Evolutionary conservation across 208 protist species (phyloP).

Genomic region (Crithidia bombi): DNA sequence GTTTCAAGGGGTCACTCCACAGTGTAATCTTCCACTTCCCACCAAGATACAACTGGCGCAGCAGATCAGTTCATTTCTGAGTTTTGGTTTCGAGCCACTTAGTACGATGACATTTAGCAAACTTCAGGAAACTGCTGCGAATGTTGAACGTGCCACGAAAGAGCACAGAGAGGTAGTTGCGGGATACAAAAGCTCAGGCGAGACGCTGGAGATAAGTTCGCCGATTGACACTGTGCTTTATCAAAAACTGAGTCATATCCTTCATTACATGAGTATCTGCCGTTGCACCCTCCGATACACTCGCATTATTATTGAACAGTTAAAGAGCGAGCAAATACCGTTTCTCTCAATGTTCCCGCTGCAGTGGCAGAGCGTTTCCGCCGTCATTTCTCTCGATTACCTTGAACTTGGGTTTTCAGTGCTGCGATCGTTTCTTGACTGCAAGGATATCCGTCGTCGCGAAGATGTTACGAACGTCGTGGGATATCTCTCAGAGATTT

Average conservation of each 20-base stretch:
- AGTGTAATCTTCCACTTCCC: constrained; percentile 73
- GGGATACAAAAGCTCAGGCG: constrained; percentile 67
- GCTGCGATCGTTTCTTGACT: constrained; percentile 68
- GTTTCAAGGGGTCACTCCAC: constrained; percentile 51
- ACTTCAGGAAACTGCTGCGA: constrained; percentile 38
- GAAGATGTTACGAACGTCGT: constrained; percentile 59
- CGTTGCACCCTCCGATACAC: constrained; percentile 70
- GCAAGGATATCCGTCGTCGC: constrained; percentile 62
- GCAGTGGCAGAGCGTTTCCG: constrained; percentile 82
- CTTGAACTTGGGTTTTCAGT: constrained; percentile 68
- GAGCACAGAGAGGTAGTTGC: constrained; percentile 68
- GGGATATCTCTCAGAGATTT: constrained; percentile 74
- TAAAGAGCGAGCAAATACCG: constrained; percentile 44
- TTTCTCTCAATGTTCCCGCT: constrained; percentile 61
- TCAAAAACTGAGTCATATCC: constrained; percentile 45
- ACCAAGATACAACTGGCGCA: constrained; percentile 84
- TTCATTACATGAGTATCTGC: constrained; percentile 79
- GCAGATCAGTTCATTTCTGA: constrained; percentile 80
- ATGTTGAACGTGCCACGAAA: constrained; percentile 60
- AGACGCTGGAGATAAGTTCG: constrained; percentile 63
- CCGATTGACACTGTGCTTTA: constrained; percentile 62
- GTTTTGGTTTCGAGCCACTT: constrained; percentile 84
- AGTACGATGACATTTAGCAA: constrained; percentile 63
- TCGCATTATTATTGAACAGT: constrained; percentile 59
- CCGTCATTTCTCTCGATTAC: constrained; percentile 76